Evolutionary conservation across 2,329 filamentous ascomycete genomes (phyloP).

Genomic region (Chaetomium strumarium): DNA sequence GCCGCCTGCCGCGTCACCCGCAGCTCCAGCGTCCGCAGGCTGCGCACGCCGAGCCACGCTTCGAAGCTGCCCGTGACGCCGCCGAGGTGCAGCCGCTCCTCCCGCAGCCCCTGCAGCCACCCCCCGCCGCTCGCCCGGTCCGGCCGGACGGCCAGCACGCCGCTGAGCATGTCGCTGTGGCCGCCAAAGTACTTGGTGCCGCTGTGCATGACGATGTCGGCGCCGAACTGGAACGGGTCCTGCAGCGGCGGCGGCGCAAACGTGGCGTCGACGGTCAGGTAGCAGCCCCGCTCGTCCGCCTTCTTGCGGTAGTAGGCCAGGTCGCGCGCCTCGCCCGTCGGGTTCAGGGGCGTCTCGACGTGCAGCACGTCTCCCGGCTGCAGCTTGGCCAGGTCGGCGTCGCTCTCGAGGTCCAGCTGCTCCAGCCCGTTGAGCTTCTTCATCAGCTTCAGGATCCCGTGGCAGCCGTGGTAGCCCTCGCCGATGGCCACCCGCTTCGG

Average conservation of each 20-base stretch:
- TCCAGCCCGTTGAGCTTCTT: constrained; percentile 69
- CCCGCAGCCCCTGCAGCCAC: constrained; percentile 56
- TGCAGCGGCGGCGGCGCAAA: constrained; percentile 87
- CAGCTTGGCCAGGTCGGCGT: constrained; percentile 48
- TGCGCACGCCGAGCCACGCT: constrained; percentile 85
- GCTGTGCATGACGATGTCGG: constrained; percentile 84
- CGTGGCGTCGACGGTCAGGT: constrained; percentile 80
- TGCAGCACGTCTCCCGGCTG: constrained; percentile 78
- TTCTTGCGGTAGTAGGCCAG: constrained; percentile 65
- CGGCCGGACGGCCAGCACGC: constrained; percentile 64
- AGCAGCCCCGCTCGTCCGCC: constrained; percentile 67
- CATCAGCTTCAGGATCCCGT: constrained; percentile 73
- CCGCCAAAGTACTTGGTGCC: constrained; percentile 97
- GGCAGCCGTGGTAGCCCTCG: constrained; percentile 87
- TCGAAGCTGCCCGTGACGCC: constrained; percentile 84
- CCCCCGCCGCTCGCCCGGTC: constrained; percentile 33
- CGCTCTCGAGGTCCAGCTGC: constrained; percentile 59
- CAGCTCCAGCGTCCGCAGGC: constrained; percentile 78
- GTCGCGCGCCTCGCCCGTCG: constrained; percentile 72
- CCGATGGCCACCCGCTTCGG: constrained; percentile 77
- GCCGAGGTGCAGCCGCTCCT: constrained; percentile 72
- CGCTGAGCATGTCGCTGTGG: constrained; percentile 89
- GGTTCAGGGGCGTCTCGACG: constrained; percentile 91
- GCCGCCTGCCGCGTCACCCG: constrained; percentile 70
- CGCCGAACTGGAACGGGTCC: constrained; percentile 76